These are phyloP conservation scores for Alnus glutinosa DNA, from an alignment of 306 rosid genomes.

Conservation along the genomic window DNA sequence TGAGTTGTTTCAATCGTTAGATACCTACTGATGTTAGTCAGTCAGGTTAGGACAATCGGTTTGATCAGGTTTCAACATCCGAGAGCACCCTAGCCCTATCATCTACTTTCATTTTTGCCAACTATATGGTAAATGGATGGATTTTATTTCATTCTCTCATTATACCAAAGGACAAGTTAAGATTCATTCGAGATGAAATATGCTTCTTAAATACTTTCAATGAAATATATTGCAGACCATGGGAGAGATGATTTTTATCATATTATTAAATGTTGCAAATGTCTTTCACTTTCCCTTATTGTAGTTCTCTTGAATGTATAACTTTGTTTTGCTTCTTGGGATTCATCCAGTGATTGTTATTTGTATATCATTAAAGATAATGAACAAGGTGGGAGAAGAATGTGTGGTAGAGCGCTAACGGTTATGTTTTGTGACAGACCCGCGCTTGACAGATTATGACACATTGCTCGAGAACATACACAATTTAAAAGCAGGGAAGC, in stretches of 20 bases:
- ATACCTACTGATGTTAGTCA: too few species aligned
- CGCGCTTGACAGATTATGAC: slow-evolving; percentile 95
- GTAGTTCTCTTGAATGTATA: slow-evolving; percentile 9
- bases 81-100: neutral
- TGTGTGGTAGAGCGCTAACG: slow-evolving; percentile 38
- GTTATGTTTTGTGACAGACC: slow-evolving; percentile 65
- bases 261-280: neutral
- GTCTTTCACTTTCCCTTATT: neutral
- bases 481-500: slow-evolving; percentile 80
- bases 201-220: neutral
- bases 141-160: neutral
- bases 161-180: neutral
- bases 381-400: slow-evolving; percentile 28
- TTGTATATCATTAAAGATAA: slow-evolving; percentile 17
- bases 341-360: neutral
- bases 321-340: slow-evolving; percentile 11
- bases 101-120: neutral
- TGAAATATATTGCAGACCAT: neutral
- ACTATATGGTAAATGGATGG: neutral
- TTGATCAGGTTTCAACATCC: too few species aligned
- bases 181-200: neutral
- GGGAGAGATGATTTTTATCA: neutral
- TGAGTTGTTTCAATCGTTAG: too few species aligned
- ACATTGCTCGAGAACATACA: slow-evolving; percentile 83
- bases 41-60: too few species aligned